Evolutionary conservation across 2,329 filamentous ascomycete species (phyloP).

Genomic region (Aspergillus pseudoviridinutans): DNA sequence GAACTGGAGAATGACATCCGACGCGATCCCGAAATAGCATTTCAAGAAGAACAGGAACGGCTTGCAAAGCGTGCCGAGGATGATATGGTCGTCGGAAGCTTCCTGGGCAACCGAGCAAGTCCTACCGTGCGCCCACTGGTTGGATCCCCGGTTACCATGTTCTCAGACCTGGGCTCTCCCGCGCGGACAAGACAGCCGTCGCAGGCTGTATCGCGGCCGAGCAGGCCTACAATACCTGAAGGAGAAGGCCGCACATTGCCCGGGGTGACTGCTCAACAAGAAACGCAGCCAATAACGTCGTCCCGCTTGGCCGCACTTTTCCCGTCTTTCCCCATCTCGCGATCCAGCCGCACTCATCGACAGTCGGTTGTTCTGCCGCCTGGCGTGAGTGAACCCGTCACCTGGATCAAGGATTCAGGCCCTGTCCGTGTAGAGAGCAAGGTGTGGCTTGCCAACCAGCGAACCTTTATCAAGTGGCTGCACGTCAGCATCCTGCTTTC

Average conservation of each 20-base stretch:
- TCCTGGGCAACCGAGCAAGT: constrained; percentile 58
- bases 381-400: constrained; percentile 77
- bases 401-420: constrained; percentile 92
- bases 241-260: constrained; percentile 28
- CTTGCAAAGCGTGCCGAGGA: constrained; percentile 78
- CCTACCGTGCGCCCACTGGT: constrained; percentile 26
- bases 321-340: constrained; percentile 76
- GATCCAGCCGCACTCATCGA: constrained; percentile 60
- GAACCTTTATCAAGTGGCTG: constrained; percentile 98
- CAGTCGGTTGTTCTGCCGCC: constrained; percentile 64
- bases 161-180: constrained; percentile 23
- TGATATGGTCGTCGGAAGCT: constrained; percentile 82
- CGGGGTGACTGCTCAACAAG: constrained; percentile 15
- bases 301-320: constrained; percentile 67
- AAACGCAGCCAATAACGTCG: constrained; percentile 45
- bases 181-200: constrained; percentile 20
- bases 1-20: constrained; percentile 91
- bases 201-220: constrained; percentile 20
- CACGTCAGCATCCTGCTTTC: constrained; percentile 88
- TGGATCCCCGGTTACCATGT: constrained; percentile 32
- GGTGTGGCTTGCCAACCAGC: constrained; percentile 97
- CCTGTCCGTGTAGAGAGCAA: constrained; percentile 93
- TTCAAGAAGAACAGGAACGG: constrained; percentile 84
- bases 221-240: constrained; percentile 36
- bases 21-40: constrained; percentile 83